Conservation (phyloP, 805 yeast species). For the Sugiyamaella chiloensis region DNA sequence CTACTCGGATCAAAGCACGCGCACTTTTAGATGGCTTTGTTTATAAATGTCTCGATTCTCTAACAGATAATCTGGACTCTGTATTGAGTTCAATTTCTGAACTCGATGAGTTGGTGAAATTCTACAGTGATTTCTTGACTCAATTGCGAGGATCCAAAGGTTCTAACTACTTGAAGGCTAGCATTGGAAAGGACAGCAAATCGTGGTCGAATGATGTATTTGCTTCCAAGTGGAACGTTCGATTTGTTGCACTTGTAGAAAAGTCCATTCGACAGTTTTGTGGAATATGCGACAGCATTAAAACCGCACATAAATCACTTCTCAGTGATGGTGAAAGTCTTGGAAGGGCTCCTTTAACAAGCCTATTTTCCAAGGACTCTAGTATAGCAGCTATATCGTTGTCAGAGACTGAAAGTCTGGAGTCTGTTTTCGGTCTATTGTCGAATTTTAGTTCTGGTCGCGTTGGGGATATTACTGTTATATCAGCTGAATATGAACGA, state of each 20-base stretch:
- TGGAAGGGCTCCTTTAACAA: not conserved
- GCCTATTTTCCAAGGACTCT: not conserved
- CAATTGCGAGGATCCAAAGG: not conserved
- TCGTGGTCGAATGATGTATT: slow-evolving; percentile 7
- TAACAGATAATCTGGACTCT: slow-evolving; percentile 8
- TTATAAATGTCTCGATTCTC: not conserved
- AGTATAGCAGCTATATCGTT: not conserved
- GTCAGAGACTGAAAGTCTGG: not conserved
- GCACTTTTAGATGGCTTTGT: slow-evolving; percentile 7
- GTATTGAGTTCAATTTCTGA: slow-evolving; percentile 4
- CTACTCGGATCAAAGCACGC: not conserved
- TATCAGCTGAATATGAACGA: not conserved
- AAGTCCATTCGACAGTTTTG: not conserved
- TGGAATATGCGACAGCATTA: not conserved
- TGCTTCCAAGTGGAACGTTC: slow-evolving; percentile 4
- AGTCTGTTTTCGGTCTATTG: slow-evolving; percentile 4
- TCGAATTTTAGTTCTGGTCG: slow-evolving; percentile 10
- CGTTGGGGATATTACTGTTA: not conserved
- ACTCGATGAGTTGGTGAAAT: slow-evolving; percentile 13
- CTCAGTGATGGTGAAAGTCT: not conserved
- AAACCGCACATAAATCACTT: not conserved
- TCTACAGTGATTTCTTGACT: slow-evolving; percentile 11
- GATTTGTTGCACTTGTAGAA: not conserved
- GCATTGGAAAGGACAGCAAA: not conserved
- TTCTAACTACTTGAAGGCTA: not conserved